These are phyloP conservation scores for Ogataea degrootiae DNA, from an alignment of 805 yeast genomes.

Conservation along the genomic window DNA sequence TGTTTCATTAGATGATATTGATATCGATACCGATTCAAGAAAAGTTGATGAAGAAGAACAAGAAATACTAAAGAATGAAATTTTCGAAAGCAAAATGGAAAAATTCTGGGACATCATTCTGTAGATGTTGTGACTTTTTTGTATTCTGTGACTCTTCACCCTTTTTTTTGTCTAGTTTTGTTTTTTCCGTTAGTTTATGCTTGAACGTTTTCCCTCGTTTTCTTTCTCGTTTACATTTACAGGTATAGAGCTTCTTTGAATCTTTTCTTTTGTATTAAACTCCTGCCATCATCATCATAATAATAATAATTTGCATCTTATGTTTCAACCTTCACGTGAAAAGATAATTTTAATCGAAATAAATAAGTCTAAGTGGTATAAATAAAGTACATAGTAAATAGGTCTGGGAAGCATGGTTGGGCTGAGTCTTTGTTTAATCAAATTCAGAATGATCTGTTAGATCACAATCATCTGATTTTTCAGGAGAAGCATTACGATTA, in stretches of 20 bases:
- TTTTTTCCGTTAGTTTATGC: background rate
- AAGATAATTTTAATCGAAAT: no score
- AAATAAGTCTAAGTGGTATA: background rate
- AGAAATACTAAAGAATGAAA: constrained; percentile 3
- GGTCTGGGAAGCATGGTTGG: no score
- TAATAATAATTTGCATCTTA: no score
- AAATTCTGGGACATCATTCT: background rate
- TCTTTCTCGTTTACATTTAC: no score
- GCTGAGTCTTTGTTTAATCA: background rate
- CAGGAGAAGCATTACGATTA: no score
- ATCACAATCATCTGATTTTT: background rate
- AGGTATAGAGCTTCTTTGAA: no score
- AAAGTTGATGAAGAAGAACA: constrained; percentile 3
- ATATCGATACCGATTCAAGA: constrained; percentile 24
- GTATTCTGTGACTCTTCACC: background rate
- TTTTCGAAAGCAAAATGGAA: constrained; percentile 1
- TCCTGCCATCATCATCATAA: no score
- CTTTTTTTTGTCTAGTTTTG: background rate
- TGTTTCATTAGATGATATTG: constrained; percentile 54
- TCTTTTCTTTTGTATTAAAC: no score
- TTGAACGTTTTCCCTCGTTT: no score
- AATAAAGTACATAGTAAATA: background rate
- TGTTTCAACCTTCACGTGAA: no score
- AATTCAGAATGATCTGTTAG: background rate
- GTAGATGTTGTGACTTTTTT: background rate